Evolutionary conservation across 768 basidiomycete genomes (phyloP).

Genomic region (Vishniacozyma victoriae): DNA sequence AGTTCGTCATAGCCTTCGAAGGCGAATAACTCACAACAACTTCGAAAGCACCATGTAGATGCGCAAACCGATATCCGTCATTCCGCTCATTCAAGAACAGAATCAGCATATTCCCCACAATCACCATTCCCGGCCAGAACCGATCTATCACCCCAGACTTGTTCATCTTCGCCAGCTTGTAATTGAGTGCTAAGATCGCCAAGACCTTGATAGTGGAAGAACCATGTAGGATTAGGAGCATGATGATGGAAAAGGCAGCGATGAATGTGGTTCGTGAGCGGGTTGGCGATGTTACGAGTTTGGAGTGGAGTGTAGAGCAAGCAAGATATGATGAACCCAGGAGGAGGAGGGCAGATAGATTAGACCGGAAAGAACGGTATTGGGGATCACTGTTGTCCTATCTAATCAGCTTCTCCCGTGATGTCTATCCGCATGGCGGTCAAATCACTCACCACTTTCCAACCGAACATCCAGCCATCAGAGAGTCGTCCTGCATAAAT

Average conservation of each 20-base stretch:
- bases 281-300: constrained; percentile 2
- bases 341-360: constrained; percentile 60
- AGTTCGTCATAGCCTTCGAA: constrained; percentile 1
- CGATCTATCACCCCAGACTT: constrained; percentile 3
- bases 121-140: constrained; percentile 51
- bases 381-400: constrained; percentile 92
- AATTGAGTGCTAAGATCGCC: constrained; percentile 66
- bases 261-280: constrained; percentile 21
- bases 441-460: constrained; percentile 60
- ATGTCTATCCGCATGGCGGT: neutral
- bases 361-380: constrained; percentile 78
- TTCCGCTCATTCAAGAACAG: constrained; percentile 72
- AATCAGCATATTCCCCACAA: constrained; percentile 69
- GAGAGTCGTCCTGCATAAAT: constrained; percentile 59
- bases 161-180: constrained; percentile 54
- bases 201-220: constrained; percentile 71
- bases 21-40: constrained; percentile 55
- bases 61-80: constrained; percentile 65
- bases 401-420: neutral
- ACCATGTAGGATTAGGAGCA: constrained; percentile 75
- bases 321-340: constrained; percentile 59
- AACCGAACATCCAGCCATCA: constrained; percentile 74
- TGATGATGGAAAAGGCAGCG: constrained; percentile 55
- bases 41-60: constrained; percentile 55
- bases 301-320: constrained; percentile 45